A percentile compares a stretch with the other conserved stretches of the same genome.
Evolutionary conservation across 345 rosid genomes (phyloP).

Genomic region (Hypericum androsaemum): DNA sequence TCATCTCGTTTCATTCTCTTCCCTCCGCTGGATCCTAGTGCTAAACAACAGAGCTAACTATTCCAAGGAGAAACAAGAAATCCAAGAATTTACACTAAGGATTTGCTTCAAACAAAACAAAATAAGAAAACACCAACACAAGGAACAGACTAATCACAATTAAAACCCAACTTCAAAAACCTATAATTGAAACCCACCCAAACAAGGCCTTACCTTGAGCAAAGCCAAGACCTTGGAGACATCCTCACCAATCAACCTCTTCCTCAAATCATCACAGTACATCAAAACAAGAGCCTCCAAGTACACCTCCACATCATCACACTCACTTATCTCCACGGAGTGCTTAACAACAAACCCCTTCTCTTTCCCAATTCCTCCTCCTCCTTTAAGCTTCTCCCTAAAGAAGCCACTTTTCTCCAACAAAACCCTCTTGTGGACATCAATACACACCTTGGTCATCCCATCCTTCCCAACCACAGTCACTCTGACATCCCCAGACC

Average conservation of each 20-base stretch:
- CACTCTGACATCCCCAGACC: constrained; percentile 71
- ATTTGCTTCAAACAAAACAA: too few relatives aligned
- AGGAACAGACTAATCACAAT: too few relatives aligned
- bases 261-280: constrained; percentile 72
- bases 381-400: constrained; percentile 52
- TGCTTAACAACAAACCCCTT: constrained; percentile 27
- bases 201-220: constrained; percentile 52
- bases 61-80: too few relatives aligned
- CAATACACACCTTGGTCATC: constrained; percentile 43
- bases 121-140: too few relatives aligned
- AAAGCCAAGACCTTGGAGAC: constrained; percentile 65
- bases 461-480: constrained; percentile 73
- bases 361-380: constrained; percentile 24
- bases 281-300: constrained; percentile 79
- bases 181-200: background rate
- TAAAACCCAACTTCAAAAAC: background rate
- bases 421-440: constrained; percentile 64
- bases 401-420: constrained; percentile 72
- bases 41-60: too few relatives aligned
- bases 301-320: constrained; percentile 85
- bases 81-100: too few relatives aligned
- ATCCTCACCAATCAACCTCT: constrained; percentile 58
- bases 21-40: too few relatives aligned
- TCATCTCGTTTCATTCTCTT: too few relatives aligned
- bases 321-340: constrained; percentile 84